Evolutionary conservation across 805 yeast species (phyloP).

Genomic region (Zygosaccharomyces bailii): DNA sequence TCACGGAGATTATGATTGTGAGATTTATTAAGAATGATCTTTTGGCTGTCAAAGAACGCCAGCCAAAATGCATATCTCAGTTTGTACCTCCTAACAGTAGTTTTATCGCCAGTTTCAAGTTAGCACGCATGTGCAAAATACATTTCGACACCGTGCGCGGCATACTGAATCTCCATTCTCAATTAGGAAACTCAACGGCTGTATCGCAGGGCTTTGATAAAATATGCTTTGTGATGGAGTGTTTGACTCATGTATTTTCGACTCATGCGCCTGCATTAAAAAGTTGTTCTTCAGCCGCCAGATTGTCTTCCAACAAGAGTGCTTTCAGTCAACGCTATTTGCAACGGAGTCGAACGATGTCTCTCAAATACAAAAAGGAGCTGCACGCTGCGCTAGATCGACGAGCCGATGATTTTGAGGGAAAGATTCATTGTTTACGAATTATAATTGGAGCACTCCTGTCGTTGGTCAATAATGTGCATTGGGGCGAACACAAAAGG

Average conservation of each 20-base stretch:
- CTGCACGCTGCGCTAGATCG: constrained; percentile 6
- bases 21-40: constrained; percentile 12
- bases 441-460: constrained; percentile 10
- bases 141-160: constrained; percentile 12
- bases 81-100: constrained; percentile 1
- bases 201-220: not conserved
- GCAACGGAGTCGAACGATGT: constrained; percentile 7
- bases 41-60: constrained; percentile 9
- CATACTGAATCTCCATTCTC: constrained; percentile 12
- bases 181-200: not conserved
- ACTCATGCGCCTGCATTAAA: constrained; percentile 5
- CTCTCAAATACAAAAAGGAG: constrained; percentile 14
- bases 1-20: constrained; percentile 9
- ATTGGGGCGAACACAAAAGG: constrained; percentile 10
- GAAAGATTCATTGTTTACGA: constrained; percentile 6
- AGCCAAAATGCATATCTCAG: constrained; percentile 10
- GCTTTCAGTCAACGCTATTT: constrained; percentile 14
- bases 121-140: constrained; percentile 6
- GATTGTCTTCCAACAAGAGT: not conserved
- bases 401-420: not conserved
- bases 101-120: constrained; percentile 4
- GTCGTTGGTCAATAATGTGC: constrained; percentile 6
- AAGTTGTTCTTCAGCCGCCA: not conserved
- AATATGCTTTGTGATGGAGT: constrained; percentile 13
- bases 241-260: constrained; percentile 11